Conservation (phyloP, 768 basidiomycete species). For the Lactifluus rugatus region DNA sequence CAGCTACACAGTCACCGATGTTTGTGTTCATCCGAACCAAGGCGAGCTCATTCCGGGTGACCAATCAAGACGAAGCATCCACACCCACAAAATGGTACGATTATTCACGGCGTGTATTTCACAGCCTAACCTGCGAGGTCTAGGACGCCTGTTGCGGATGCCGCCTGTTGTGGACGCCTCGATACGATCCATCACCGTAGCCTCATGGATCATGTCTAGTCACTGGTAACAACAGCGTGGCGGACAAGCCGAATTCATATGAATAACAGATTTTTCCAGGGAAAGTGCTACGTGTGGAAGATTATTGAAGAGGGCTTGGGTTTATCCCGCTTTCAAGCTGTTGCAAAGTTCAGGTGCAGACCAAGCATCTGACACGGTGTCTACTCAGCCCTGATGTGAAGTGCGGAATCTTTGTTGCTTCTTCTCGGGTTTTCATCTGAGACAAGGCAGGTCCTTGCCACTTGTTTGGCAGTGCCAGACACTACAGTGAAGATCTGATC, state of each 20-base stretch:
- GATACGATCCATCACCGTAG: slow-evolving; percentile 88
- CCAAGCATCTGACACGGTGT: slow-evolving; percentile 86
- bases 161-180: slow-evolving; percentile 93
- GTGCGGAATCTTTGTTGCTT: slow-evolving; percentile 35
- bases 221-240: slow-evolving; percentile 71
- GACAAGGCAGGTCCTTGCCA: slow-evolving; percentile 66
- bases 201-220: slow-evolving; percentile 93
- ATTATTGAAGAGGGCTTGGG: slow-evolving; percentile 76
- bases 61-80: slow-evolving; percentile 91
- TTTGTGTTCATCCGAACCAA: slow-evolving; percentile 96
- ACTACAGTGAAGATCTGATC: slow-evolving; percentile 98
- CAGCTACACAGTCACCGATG: slow-evolving; percentile 69
- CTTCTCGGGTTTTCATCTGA: slow-evolving; percentile 18
- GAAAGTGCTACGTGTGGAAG: slow-evolving; percentile 96
- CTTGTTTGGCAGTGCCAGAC: slow-evolving; percentile 97
- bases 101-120: slow-evolving; percentile 13
- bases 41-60: slow-evolving; percentile 98
- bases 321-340: slow-evolving; percentile 82
- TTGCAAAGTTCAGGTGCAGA: slow-evolving; percentile 89
- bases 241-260: slow-evolving; percentile 15
- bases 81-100: slow-evolving; percentile 89
- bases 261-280: slow-evolving; percentile 37
- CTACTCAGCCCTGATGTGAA: slow-evolving; percentile 91
- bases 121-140: slow-evolving; percentile 15
- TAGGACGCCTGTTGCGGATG: slow-evolving; percentile 94